These are phyloP conservation scores for Globisporangium lucens DNA, from an alignment of 352 stramenopile species.

Conservation along the genomic window DNA sequence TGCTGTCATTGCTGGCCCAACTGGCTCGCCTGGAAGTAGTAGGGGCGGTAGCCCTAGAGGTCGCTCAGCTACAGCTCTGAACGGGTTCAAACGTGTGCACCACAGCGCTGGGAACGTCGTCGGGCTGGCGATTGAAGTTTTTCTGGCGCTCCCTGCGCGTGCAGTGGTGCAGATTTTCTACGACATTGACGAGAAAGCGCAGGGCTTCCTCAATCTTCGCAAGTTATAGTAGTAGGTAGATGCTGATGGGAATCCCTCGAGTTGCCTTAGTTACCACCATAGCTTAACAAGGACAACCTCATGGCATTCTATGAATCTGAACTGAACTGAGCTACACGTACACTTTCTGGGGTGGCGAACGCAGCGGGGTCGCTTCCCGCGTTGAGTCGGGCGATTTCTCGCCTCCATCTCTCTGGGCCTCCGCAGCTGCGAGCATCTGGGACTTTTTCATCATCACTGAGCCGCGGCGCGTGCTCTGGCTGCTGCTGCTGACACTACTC, in stretches of 20 bases:
- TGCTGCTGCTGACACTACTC: background rate
- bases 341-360: background rate
- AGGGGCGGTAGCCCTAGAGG: background rate
- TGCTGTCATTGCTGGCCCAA: background rate
- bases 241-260: background rate
- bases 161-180: conserved; percentile 52
- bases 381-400: conserved; percentile 19
- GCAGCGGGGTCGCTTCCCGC: conserved; percentile 11
- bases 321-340: background rate
- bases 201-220: conserved; percentile 70
- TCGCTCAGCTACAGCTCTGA: background rate
- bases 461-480: conserved; percentile 1
- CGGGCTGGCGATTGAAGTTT: conserved; percentile 45
- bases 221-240: conserved; percentile 41
- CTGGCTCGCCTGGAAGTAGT: background rate
- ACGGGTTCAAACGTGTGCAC: conserved; percentile 27
- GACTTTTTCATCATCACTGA: conserved; percentile 9
- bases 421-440: background rate
- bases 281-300: background rate
- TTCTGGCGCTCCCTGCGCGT: conserved; percentile 54
- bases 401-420: background rate
- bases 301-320: background rate
- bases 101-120: conserved; percentile 63
- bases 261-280: background rate
- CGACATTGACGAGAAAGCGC: conserved; percentile 61